Evolutionary conservation across 345 rosid species (phyloP).

Genomic region (Microthlaspi erraticum): DNA sequence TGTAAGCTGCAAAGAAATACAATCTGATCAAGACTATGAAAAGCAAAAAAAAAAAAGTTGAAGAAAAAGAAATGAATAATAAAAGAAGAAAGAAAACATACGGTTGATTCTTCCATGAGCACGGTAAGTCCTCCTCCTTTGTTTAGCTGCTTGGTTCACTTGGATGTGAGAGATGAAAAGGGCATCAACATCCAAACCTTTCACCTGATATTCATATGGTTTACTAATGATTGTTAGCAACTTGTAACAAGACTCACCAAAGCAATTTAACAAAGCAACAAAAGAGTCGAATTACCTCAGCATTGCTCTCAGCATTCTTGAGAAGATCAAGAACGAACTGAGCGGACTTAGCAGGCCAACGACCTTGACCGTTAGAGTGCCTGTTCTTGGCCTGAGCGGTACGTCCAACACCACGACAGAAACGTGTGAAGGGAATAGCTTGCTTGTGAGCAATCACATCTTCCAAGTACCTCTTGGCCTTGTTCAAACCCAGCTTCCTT

Average conservation of each 20-base stretch:
- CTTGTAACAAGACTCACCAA: background rate
- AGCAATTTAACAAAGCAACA: background rate
- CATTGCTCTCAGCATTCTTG: conserved; percentile 97
- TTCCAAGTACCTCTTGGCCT: conserved; percentile 96
- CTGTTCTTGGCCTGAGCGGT: conserved; percentile 99
- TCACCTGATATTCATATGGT: conserved; percentile 56
- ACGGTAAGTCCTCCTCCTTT: conserved; percentile 89
- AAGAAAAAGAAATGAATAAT: background rate
- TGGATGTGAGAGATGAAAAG: conserved; percentile 88
- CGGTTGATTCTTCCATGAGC: conserved; percentile 99
- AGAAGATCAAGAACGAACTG: conserved; percentile 87
- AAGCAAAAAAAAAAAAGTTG: background rate
- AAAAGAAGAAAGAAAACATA: conserved; percentile 40
- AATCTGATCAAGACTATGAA: background rate
- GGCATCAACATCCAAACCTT: conserved; percentile 93
- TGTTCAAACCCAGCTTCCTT: conserved; percentile 74
- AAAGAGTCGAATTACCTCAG: conserved; percentile 56
- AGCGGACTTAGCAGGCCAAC: conserved; percentile 97
- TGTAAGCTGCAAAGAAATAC: conserved; percentile 64
- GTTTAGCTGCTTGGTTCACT: conserved; percentile 96
- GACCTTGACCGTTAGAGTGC: conserved; percentile 96
- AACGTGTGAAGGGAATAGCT: conserved; percentile 98
- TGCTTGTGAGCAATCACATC: conserved; percentile 97
- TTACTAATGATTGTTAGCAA: background rate
- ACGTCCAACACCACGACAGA: conserved; percentile 93